These are phyloP conservation scores for Peltaster fructicola DNA, from an alignment of 2,329 filamentous ascomycete species.

Conservation along the genomic window DNA sequence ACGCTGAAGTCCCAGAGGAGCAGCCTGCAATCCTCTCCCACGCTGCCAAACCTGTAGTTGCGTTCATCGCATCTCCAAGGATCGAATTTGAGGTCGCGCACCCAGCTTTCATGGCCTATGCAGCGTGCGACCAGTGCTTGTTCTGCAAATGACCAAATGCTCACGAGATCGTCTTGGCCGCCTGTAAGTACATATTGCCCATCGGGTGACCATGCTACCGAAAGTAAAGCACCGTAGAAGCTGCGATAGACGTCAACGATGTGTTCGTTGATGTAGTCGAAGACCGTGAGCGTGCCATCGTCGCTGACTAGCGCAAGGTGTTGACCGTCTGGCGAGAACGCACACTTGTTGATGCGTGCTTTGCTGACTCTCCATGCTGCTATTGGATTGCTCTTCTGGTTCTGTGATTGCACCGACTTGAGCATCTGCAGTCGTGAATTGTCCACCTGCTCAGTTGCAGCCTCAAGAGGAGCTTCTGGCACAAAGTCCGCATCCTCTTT, in stretches of 20 bases:
- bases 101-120: constrained; percentile 91
- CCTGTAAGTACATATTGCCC: constrained; percentile 91
- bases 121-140: constrained; percentile 74
- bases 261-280: constrained; percentile 81
- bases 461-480: constrained; percentile 45
- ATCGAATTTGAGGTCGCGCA: constrained; percentile 83
- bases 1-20: constrained; percentile 96
- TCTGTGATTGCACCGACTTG: constrained; percentile 86
- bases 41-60: constrained; percentile 89
- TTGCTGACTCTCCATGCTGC: constrained; percentile 86
- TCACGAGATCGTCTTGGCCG: constrained; percentile 87
- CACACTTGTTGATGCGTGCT: constrained; percentile 75
- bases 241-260: constrained; percentile 74
- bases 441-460: constrained; percentile 8
- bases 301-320: constrained; percentile 84
- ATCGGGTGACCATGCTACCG: constrained; percentile 94
- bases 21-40: constrained; percentile 81
- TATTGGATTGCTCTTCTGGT: constrained; percentile 84
- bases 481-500: constrained; percentile 74
- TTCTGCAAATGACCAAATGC: constrained; percentile 84
- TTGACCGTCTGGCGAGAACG: constrained; percentile 76
- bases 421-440: constrained; percentile 46
- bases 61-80: constrained; percentile 92
- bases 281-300: constrained; percentile 73
- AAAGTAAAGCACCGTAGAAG: constrained; percentile 85